These are phyloP conservation scores for Paecilomyces formosus DNA, from an alignment of 2,329 filamentous ascomycete species.

Conservation along the genomic window DNA sequence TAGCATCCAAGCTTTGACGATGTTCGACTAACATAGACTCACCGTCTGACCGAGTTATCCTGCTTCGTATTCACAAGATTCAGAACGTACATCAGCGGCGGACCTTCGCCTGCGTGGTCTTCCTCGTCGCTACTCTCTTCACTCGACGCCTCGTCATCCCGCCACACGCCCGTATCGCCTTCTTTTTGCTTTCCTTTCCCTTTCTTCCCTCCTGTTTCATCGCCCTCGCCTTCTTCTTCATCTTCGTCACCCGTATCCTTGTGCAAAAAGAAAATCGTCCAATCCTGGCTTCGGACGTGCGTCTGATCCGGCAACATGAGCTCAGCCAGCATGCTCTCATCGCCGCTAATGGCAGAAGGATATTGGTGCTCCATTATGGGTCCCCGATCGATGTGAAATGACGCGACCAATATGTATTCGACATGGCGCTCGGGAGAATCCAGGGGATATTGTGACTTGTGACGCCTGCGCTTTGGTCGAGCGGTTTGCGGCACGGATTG, in stretches of 20 bases:
- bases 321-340: slow-evolving; percentile 96
- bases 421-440: slow-evolving; percentile 81
- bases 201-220: slow-evolving; percentile 37
- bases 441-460: slow-evolving; percentile 70
- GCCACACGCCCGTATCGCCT: slow-evolving; percentile 42
- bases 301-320: slow-evolving; percentile 97
- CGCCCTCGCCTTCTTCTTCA: slow-evolving; percentile 54
- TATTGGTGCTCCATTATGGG: slow-evolving; percentile 99
- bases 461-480: slow-evolving; percentile 40
- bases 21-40: slow-evolving; percentile 12
- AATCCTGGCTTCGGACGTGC: slow-evolving; percentile 89
- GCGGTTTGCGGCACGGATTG: slow-evolving; percentile 37
- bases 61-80: slow-evolving; percentile 98
- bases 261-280: slow-evolving; percentile 98
- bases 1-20: slow-evolving; percentile 1
- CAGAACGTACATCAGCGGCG: slow-evolving; percentile 90
- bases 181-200: slow-evolving; percentile 37
- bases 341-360: slow-evolving; percentile 86
- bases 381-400: slow-evolving; percentile 92
- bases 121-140: slow-evolving; percentile 50
- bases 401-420: slow-evolving; percentile 95
- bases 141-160: slow-evolving; percentile 40
- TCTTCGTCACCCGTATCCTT: slow-evolving; percentile 85
- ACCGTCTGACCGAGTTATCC: slow-evolving; percentile 78
- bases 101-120: slow-evolving; percentile 67